phyloP scores from a whole-genome alignment of 2,329 filamentous ascomycete species.

The Ceratocystis cubensis region DNA sequence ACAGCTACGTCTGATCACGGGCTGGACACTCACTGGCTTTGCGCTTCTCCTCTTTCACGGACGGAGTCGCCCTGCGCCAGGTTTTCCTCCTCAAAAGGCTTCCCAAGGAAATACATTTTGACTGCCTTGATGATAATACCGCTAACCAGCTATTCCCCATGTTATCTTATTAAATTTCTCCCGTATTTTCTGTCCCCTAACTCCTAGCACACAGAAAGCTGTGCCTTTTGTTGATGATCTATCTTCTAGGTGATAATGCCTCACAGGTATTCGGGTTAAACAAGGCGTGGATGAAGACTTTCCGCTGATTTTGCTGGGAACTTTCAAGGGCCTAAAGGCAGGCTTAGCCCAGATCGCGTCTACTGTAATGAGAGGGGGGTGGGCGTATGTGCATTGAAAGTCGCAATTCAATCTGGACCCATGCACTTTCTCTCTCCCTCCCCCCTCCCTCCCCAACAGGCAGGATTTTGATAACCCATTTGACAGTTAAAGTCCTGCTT shows the following conservation, averaged over 20 bases:
- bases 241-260: too few species aligned
- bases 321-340: neutral
- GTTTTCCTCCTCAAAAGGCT: neutral
- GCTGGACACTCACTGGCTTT: conserved; percentile 1
- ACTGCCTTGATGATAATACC: too few species aligned
- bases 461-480: neutral
- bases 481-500: neutral
- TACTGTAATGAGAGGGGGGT: neutral
- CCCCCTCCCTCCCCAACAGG: neutral
- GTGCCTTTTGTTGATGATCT: too few species aligned
- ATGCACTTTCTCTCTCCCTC: neutral
- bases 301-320: too few species aligned
- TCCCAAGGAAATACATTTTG: too few species aligned
- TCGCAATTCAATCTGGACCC: neutral
- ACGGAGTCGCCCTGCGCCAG: neutral
- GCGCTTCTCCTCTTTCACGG: neutral
- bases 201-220: too few species aligned
- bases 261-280: too few species aligned
- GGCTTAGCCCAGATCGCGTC: neutral
- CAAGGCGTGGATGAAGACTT: too few species aligned
- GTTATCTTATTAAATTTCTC: too few species aligned
- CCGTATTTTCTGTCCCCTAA: too few species aligned
- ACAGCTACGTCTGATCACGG: neutral
- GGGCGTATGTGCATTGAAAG: neutral
- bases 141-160: too few species aligned